Evolutionary conservation across 208 protist species (phyloP).

Genomic region (Wallacemonas sp.): DNA sequence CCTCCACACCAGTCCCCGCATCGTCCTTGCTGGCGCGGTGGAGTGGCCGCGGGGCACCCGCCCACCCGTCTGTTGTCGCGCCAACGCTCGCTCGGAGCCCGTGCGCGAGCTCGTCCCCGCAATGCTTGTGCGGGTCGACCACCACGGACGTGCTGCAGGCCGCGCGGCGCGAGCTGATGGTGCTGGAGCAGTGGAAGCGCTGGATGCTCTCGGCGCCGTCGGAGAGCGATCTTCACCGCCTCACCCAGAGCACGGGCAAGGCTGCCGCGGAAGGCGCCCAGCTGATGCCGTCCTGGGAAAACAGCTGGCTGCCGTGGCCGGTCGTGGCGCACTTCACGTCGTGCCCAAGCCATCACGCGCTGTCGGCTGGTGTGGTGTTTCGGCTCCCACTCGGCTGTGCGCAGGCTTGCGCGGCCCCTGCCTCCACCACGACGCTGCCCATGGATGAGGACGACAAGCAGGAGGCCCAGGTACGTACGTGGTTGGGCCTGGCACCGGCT

Average conservation of each 20-base stretch:
- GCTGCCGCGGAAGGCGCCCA: background rate
- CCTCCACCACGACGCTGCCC: background rate
- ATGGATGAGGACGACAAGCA: background rate
- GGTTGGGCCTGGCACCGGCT: background rate
- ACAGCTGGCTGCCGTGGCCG: conserved; percentile 17
- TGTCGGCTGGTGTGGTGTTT: conserved; percentile 18
- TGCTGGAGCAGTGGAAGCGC: conserved; percentile 29
- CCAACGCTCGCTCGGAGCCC: background rate
- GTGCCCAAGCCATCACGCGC: conserved; percentile 32
- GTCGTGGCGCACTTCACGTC: conserved; percentile 21
- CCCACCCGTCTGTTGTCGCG: background rate
- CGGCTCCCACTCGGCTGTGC: conserved; percentile 8
- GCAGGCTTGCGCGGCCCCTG: conserved; percentile 22
- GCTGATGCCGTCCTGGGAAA: background rate
- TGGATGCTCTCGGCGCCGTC: background rate
- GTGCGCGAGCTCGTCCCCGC: background rate
- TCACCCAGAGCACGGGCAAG: background rate
- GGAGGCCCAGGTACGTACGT: background rate
- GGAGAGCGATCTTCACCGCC: conserved; percentile 2
- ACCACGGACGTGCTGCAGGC: conserved; percentile 2
- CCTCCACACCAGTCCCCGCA: background rate
- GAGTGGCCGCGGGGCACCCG: background rate
- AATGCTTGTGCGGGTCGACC: background rate
- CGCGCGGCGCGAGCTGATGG: conserved; percentile 12
- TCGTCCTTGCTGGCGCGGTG: background rate